These are phyloP conservation scores for Harringtonia aguacate DNA, from an alignment of 2,329 filamentous ascomycete genomes.

Conservation along the genomic window DNA sequence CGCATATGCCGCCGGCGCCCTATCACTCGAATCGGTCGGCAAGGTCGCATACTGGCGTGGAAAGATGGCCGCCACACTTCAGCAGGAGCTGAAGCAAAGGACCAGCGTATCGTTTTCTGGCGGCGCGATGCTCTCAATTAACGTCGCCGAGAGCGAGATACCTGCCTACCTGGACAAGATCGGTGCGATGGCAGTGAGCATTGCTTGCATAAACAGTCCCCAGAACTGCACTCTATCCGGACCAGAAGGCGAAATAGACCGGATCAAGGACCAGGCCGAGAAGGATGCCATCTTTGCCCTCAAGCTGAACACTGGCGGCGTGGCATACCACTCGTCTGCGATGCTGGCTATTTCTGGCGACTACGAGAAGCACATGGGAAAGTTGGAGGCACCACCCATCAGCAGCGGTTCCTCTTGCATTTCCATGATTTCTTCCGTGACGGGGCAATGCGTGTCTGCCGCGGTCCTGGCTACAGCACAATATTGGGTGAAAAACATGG, in stretches of 20 bases:
- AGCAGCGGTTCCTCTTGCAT: no score
- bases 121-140: constrained; percentile 38
- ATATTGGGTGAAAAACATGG: no score
- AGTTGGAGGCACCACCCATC: no score
- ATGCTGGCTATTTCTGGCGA: no score
- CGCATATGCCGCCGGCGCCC: constrained; percentile 35
- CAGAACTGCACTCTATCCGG: constrained; percentile 25
- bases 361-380: no score
- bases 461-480: no score
- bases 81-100: constrained; percentile 9
- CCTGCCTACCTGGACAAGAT: constrained; percentile 11
- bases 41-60: constrained; percentile 34
- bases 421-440: no score
- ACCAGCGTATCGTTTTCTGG: no score
- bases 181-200: constrained; percentile 12
- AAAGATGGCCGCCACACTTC: constrained; percentile 9
- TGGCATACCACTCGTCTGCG: no score
- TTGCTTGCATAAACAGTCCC: constrained; percentile 24
- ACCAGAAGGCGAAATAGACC: constrained; percentile 6
- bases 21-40: constrained; percentile 30
- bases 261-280: constrained; percentile 1
- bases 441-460: no score
- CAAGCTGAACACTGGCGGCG: no score
- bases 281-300: constrained; percentile 1
- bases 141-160: constrained; percentile 23